Conservation (phyloP, 2,329 filamentous ascomycete species). For the Fusarium ambrosium region DNA sequence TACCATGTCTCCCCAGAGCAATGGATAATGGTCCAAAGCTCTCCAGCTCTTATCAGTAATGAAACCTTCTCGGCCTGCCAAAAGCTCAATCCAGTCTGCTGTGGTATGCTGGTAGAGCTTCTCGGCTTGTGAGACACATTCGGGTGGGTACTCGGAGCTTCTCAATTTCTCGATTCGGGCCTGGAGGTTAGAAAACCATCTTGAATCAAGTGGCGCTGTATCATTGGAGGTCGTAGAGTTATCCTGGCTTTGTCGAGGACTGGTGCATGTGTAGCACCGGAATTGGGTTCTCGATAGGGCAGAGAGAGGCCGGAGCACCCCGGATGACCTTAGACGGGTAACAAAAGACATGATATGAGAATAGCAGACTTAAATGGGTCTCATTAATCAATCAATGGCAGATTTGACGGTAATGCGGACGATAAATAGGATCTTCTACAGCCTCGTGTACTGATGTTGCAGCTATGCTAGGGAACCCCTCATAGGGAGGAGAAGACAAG, state of each 20-base stretch:
- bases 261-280: not conserved
- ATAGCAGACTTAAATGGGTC: too few relatives aligned
- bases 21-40: constrained; percentile 22
- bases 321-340: not conserved
- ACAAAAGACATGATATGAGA: not conserved
- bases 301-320: not conserved
- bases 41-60: constrained; percentile 27
- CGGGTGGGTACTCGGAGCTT: not conserved
- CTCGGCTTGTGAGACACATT: constrained; percentile 11
- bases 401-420: not conserved
- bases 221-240: not conserved
- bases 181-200: constrained; percentile 35
- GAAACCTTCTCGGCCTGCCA: constrained; percentile 27
- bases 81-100: constrained; percentile 20
- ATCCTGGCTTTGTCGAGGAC: not conserved
- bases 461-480: not conserved
- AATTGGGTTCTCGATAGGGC: not conserved
- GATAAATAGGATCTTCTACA: not conserved
- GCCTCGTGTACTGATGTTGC: not conserved
- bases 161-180: not conserved
- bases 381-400: not conserved
- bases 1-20: constrained; percentile 39
- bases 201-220: constrained; percentile 1
- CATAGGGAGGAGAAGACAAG: not conserved
- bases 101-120: not conserved